phyloP scores from a whole-genome alignment of 2,329 filamentous ascomycete genomes.

The Colletotrichum lentis region DNA sequence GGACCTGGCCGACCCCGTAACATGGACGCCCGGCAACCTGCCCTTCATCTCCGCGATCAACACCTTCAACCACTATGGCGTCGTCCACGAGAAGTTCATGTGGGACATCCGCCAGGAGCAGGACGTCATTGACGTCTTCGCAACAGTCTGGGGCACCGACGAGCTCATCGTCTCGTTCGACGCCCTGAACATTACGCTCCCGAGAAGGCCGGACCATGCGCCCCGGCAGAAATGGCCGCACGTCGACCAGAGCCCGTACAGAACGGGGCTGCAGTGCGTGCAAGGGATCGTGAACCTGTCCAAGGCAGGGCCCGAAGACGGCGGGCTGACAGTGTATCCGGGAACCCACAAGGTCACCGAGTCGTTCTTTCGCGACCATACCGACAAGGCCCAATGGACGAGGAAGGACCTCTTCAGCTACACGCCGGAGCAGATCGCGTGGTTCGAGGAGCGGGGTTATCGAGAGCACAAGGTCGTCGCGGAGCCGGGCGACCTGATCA shows the following conservation, averaged over 20 bases:
- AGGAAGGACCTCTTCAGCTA: slow-evolving; percentile 17
- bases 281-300: slow-evolving; percentile 44
- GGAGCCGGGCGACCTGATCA: slow-evolving; percentile 47
- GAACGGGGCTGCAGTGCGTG: slow-evolving; percentile 44
- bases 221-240: slow-evolving; percentile 42
- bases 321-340: slow-evolving; percentile 36
- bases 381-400: slow-evolving; percentile 9
- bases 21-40: slow-evolving; percentile 49
- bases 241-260: slow-evolving; percentile 44
- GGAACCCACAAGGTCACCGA: slow-evolving; percentile 20
- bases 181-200: slow-evolving; percentile 52
- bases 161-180: slow-evolving; percentile 58
- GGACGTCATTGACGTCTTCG: slow-evolving; percentile 50
- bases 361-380: slow-evolving; percentile 18
- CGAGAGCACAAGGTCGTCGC: slow-evolving; percentile 46
- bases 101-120: slow-evolving; percentile 52
- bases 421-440: slow-evolving; percentile 34
- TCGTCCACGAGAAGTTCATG: slow-evolving; percentile 51
- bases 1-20: slow-evolving; percentile 44
- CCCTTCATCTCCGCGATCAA: slow-evolving; percentile 45
- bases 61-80: slow-evolving; percentile 43
- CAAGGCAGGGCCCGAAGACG: slow-evolving; percentile 37
- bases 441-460: slow-evolving; percentile 46
- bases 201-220: slow-evolving; percentile 40
- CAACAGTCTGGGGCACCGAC: slow-evolving; percentile 51